Percentiles rank a stretch among this genome's conserved stretches.
These are phyloP conservation scores for Cordyceps cateniannulata DNA, from an alignment of 2,329 filamentous ascomycete genomes.

Conservation along the genomic window DNA sequence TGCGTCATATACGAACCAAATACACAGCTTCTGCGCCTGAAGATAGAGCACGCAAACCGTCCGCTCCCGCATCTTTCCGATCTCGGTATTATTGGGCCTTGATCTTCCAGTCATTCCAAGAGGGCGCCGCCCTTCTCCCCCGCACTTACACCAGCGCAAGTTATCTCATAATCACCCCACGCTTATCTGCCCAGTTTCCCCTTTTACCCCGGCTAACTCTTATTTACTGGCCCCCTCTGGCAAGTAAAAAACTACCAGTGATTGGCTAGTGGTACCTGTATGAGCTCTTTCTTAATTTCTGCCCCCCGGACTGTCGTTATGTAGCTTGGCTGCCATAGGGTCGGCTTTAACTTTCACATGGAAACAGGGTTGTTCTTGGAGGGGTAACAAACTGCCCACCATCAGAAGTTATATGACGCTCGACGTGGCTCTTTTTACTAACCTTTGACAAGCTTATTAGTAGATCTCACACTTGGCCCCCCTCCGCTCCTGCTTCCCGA, in stretches of 20 bases:
- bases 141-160: background rate
- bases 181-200: slow-evolving; percentile 5
- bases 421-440: background rate
- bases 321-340: background rate
- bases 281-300: background rate
- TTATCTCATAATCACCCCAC: slow-evolving; percentile 6
- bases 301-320: background rate
- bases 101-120: background rate
- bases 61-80: slow-evolving; percentile 11
- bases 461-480: background rate
- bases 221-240: slow-evolving; percentile 6
- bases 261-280: background rate
- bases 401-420: background rate
- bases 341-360: background rate
- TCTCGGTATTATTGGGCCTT: slow-evolving; percentile 4
- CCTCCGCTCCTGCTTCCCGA: background rate
- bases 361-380: background rate
- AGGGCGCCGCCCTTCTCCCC: background rate
- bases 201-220: slow-evolving; percentile 11
- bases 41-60: background rate
- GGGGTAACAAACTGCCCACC: background rate
- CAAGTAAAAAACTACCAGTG: background rate
- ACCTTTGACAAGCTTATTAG: background rate
- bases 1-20: background rate
- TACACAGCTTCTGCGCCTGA: background rate